These are phyloP conservation scores for Metschnikowia shivogae DNA, from an alignment of 805 yeast genomes.

Conservation along the genomic window DNA sequence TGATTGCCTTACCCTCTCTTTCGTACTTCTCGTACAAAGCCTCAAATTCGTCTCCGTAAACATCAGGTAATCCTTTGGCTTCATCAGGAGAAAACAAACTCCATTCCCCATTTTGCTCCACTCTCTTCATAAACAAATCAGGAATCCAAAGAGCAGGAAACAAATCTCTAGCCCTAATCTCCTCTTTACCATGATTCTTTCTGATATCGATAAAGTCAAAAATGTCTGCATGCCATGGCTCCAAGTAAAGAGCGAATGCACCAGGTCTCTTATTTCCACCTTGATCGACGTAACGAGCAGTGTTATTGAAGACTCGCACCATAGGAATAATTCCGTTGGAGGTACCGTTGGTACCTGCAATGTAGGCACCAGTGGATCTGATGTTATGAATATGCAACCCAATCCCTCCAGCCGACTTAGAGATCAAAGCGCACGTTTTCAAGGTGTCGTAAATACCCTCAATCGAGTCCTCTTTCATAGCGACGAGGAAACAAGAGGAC, in stretches of 20 bases:
- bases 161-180: constrained; percentile 58
- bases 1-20: constrained; percentile 46
- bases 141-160: constrained; percentile 64
- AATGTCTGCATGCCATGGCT: constrained; percentile 62
- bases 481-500: constrained; percentile 61
- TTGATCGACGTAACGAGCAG: constrained; percentile 62
- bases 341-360: constrained; percentile 61
- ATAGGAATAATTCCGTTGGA: constrained; percentile 61
- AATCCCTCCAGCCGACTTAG: constrained; percentile 62
- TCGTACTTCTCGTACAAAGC: constrained; percentile 50
- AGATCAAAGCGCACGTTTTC: constrained; percentile 57
- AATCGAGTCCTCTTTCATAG: constrained; percentile 60
- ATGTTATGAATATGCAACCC: constrained; percentile 60
- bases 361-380: constrained; percentile 56
- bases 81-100: constrained; percentile 57
- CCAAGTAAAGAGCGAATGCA: constrained; percentile 57
- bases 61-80: constrained; percentile 53
- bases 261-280: constrained; percentile 67
- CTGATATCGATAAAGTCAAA: constrained; percentile 56
- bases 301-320: constrained; percentile 60
- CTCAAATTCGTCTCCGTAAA: constrained; percentile 54
- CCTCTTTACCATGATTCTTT: constrained; percentile 63
- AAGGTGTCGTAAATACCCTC: constrained; percentile 61
- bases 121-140: constrained; percentile 59
- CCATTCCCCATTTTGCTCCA: constrained; percentile 54